phyloP scores from a whole-genome alignment of 2,329 filamentous ascomycete genomes.

The Claviceps cyperi region DNA sequence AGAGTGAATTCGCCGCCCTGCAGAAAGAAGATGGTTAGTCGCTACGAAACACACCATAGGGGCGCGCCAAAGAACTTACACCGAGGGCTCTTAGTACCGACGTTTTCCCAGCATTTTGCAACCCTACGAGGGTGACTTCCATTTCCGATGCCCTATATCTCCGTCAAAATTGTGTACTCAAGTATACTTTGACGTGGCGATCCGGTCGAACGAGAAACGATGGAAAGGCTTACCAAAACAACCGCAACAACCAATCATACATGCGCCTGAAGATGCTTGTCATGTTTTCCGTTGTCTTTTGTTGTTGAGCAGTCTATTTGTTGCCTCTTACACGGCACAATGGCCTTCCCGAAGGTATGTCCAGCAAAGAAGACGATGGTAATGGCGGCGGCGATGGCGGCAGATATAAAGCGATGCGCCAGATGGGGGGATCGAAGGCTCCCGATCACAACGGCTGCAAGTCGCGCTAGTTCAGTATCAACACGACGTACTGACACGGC shows the following conservation, averaged over 20 bases:
- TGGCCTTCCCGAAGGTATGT: neutral
- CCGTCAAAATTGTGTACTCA: conserved; percentile 8
- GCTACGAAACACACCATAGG: neutral
- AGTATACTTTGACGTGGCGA: neutral
- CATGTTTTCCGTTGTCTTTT: conserved; percentile 39
- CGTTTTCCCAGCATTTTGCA: conserved; percentile 97
- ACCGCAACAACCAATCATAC: conserved; percentile 95
- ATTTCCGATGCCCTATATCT: conserved; percentile 81
- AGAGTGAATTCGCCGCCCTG: conserved; percentile 97
- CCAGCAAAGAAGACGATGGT: neutral
- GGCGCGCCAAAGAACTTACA: conserved; percentile 43
- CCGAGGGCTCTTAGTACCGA: conserved; percentile 85
- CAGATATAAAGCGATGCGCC: neutral
- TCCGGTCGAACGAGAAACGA: neutral
- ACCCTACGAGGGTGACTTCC: conserved; percentile 97
- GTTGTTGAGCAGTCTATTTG: neutral
- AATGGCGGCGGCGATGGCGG: neutral
- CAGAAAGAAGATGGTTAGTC: neutral
- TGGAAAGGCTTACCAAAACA: conserved; percentile 66
- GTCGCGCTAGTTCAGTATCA: neutral
- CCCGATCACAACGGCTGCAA: neutral
- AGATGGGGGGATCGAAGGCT: neutral
- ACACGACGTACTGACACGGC: neutral
- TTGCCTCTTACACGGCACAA: too few species aligned
- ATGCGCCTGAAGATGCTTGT: conserved; percentile 83